Conservation (phyloP, 305 asterid genomes). For the Solanum hybrid region DNA sequence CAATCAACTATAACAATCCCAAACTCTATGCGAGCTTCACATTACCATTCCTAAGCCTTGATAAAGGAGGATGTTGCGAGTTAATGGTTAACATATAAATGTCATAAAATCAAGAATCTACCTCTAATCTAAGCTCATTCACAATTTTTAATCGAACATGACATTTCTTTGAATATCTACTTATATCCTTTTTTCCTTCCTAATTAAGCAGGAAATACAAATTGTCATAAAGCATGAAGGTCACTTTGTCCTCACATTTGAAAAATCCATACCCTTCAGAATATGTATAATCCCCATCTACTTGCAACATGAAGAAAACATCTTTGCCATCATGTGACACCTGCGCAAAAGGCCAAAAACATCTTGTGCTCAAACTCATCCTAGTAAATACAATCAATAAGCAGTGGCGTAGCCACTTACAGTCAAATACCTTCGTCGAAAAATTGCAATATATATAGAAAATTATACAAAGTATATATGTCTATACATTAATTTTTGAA, state of each 20-base stretch:
- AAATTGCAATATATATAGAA: not conserved
- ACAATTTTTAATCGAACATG: not conserved
- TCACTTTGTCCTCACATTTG: not conserved
- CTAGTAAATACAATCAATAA: slow-evolving; percentile 4
- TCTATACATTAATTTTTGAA: not conserved
- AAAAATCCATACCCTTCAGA: slow-evolving; percentile 33
- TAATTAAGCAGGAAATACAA: not conserved
- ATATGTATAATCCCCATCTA: slow-evolving; percentile 46
- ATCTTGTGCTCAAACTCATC: not conserved
- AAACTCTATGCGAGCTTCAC: not conserved
- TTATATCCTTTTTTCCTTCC: not conserved
- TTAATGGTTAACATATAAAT: not conserved
- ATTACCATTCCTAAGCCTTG: not conserved
- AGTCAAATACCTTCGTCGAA: not conserved
- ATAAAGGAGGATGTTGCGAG: not conserved
- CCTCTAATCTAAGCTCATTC: not conserved
- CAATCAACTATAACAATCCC: not conserved
- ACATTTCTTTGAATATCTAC: not conserved
- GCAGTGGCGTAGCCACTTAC: not conserved
- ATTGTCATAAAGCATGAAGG: not conserved
- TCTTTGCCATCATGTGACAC: slow-evolving; percentile 51
- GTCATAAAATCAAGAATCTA: not conserved
- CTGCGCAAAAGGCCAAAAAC: slow-evolving; percentile 20
- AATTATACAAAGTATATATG: not conserved
- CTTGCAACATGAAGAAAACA: slow-evolving; percentile 47